These are phyloP conservation scores for Firmiana major DNA, from an alignment of 345 rosid species.

Conservation along the genomic window DNA sequence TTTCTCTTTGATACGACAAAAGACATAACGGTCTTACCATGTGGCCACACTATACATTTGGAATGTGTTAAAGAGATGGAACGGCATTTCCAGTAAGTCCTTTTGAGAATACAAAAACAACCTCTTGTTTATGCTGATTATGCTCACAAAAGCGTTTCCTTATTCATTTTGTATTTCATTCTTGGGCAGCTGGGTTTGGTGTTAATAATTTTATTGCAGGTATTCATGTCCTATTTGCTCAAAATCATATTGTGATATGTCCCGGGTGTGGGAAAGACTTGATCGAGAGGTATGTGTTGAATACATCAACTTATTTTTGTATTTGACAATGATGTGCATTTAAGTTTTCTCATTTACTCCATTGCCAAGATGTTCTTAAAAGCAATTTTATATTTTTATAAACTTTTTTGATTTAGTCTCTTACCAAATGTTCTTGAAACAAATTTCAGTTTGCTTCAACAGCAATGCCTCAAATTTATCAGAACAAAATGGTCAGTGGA, in stretches of 20 bases:
- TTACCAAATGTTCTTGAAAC: neutral
- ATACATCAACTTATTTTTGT: neutral
- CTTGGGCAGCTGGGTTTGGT: conserved; percentile 3
- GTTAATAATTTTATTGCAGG: conserved; percentile 28
- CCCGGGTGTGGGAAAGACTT: conserved; percentile 41
- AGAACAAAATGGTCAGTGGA: neutral
- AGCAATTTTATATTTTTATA: conserved; percentile 21
- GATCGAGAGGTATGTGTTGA: conserved; percentile 39
- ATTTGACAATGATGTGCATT: neutral
- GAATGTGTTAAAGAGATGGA: conserved; percentile 66
- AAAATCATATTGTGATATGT: conserved; percentile 50
- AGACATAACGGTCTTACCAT: conserved; percentile 53
- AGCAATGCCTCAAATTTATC: conserved; percentile 37
- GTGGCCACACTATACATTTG: conserved; percentile 83
- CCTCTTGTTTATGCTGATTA: neutral
- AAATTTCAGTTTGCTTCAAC: conserved; percentile 44
- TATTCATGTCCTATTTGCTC: conserved; percentile 65
- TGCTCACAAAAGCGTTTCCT: neutral
- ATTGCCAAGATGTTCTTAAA: neutral
- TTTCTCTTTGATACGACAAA: conserved; percentile 71
- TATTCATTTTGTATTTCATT: neutral
- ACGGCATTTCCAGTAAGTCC: conserved; percentile 53
- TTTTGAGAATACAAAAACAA: neutral
- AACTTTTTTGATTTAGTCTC: neutral
- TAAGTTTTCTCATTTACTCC: neutral